A percentile compares a stretch with the other conserved stretches of the same genome.
These are phyloP conservation scores for Paraphaeosphaeria minitans DNA, from an alignment of 2,329 filamentous ascomycete genomes.

Conservation along the genomic window DNA sequence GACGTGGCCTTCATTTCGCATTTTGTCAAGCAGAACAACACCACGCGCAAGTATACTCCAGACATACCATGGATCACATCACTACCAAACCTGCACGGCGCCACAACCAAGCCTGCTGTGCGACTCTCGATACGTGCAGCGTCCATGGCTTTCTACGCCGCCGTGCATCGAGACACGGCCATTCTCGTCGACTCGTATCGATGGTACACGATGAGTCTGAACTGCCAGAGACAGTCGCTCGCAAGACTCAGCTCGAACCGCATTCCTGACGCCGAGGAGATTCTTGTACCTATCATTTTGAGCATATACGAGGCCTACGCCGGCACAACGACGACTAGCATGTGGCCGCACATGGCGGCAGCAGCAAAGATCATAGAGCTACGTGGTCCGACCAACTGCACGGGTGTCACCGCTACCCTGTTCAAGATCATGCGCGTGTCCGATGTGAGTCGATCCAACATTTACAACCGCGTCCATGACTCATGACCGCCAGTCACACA, in stretches of 20 bases:
- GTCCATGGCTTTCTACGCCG: constrained; percentile 42
- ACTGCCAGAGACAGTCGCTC: constrained; percentile 31
- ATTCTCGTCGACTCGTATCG: constrained; percentile 39
- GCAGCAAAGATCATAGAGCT: constrained; percentile 38
- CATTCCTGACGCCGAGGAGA: constrained; percentile 38
- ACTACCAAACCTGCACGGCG: constrained; percentile 26
- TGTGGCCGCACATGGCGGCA: constrained; percentile 36
- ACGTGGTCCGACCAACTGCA: constrained; percentile 37
- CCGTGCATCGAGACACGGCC: constrained; percentile 33
- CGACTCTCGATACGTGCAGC: constrained; percentile 38
- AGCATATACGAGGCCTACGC: constrained; percentile 39
- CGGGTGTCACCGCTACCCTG: constrained; percentile 28
- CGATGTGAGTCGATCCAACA: constrained; percentile 26
- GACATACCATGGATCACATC: constrained; percentile 36
- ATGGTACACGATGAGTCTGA: constrained; percentile 40
- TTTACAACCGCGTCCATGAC: neutral
- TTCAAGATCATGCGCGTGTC: constrained; percentile 38
- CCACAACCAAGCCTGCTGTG: constrained; percentile 29
- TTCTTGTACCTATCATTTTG: constrained; percentile 37
- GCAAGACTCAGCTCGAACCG: constrained; percentile 17
- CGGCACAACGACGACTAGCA: constrained; percentile 33
- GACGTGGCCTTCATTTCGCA: constrained; percentile 39
- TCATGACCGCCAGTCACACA: constrained; percentile 30
- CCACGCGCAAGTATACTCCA: constrained; percentile 19
- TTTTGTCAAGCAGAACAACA: constrained; percentile 36